phyloP scores from a whole-genome alignment of 345 rosid genomes.

The Rhodamnia rubescens region DNA sequence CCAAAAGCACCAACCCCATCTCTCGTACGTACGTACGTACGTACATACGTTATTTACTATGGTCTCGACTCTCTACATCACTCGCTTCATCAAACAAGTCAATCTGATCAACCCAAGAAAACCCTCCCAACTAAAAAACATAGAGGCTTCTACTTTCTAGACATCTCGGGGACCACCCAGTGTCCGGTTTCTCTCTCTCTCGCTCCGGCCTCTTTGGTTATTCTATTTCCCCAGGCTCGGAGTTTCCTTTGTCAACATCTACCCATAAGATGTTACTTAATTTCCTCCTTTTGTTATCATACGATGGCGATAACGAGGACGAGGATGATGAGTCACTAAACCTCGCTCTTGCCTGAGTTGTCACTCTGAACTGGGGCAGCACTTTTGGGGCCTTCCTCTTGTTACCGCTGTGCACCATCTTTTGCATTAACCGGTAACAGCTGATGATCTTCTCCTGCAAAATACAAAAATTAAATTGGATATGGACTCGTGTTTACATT shows the following conservation, averaged over 20 bases:
- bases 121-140: conserved; percentile 18
- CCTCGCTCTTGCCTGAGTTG: conserved; percentile 46
- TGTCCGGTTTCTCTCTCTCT: not conserved
- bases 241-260: conserved; percentile 53
- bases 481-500: not conserved
- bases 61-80: conserved; percentile 19
- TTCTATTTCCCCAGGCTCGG: conserved; percentile 16
- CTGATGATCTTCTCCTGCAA: conserved; percentile 65
- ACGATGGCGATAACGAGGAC: conserved; percentile 31
- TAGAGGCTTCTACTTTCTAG: conserved; percentile 24
- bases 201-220: not conserved
- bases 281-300: conserved; percentile 61
- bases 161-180: not conserved
- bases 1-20: conserved; percentile 34
- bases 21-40: conserved; percentile 16
- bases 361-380: conserved; percentile 55
- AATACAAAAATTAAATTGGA: not conserved
- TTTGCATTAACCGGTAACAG: conserved; percentile 78
- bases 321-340: conserved; percentile 29
- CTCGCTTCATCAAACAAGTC: conserved; percentile 19
- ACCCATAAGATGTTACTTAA: conserved; percentile 52
- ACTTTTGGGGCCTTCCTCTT: conserved; percentile 40
- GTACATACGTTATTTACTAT: conserved; percentile 10
- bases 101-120: conserved; percentile 18
- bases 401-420: conserved; percentile 30